These are phyloP conservation scores for Colletotrichum endophyticum DNA, from an alignment of 2,329 filamentous ascomycete genomes.

Conservation along the genomic window DNA sequence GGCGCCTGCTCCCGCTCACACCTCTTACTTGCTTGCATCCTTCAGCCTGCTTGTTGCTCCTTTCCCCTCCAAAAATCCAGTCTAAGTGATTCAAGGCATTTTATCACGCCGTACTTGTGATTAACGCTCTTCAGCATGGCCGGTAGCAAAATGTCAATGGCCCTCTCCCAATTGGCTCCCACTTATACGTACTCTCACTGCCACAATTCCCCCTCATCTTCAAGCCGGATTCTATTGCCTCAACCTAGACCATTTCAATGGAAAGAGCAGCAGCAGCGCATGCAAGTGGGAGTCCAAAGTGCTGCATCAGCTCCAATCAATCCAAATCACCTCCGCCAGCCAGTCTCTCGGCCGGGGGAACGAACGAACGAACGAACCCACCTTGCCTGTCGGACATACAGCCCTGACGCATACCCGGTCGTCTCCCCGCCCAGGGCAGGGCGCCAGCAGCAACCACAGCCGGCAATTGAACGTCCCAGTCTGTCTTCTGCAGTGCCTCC, in stretches of 20 bases:
- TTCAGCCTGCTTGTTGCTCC: background rate
- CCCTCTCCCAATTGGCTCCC: background rate
- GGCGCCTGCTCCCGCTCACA: background rate
- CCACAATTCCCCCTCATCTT: background rate
- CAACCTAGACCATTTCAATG: background rate
- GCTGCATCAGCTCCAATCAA: background rate
- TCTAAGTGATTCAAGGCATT: background rate
- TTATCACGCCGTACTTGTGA: background rate
- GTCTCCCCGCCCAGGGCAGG: background rate
- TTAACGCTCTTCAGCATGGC: background rate
- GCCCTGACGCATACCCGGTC: background rate
- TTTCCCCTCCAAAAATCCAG: background rate
- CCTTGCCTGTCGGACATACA: background rate
- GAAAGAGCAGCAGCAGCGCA: background rate
- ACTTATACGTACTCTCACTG: slow-evolving; percentile 1
- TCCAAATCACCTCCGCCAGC: background rate
- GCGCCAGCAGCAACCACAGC: background rate
- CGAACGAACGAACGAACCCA: background rate
- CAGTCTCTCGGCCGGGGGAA: background rate
- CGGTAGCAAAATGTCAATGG: background rate
- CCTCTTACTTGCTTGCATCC: background rate
- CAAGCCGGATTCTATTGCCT: background rate
- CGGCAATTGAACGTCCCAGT: background rate
- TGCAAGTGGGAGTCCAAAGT: background rate
- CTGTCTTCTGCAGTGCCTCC: background rate